phyloP scores from a whole-genome alignment of 1,284 basidiomycete genomes.

The Wallemia ichthyophaga region DNA sequence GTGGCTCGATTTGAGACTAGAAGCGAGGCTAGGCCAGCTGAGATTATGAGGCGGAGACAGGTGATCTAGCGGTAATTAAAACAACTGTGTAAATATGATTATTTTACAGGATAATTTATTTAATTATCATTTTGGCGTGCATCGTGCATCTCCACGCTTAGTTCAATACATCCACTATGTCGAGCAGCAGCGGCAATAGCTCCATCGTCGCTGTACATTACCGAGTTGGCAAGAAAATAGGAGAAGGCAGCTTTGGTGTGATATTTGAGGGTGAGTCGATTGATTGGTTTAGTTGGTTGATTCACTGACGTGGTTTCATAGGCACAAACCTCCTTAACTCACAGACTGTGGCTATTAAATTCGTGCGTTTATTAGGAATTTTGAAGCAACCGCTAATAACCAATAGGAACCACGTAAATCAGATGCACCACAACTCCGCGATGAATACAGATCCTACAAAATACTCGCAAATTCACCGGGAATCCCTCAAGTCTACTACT shows the following conservation, averaged over 20 bases:
- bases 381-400: background rate
- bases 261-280: constrained; percentile 55
- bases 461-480: constrained; percentile 77
- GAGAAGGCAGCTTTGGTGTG: constrained; percentile 67
- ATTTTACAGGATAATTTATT: background rate
- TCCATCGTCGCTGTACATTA: constrained; percentile 20
- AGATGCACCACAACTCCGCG: constrained; percentile 77
- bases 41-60: too few relatives aligned
- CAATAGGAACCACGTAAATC: constrained; percentile 71
- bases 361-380: constrained; percentile 28
- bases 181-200: background rate
- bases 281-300: too few relatives aligned
- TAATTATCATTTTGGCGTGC: background rate
- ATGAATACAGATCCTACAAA: constrained; percentile 91
- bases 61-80: too few relatives aligned
- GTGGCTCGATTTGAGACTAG: too few relatives aligned
- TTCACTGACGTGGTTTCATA: constrained; percentile 13
- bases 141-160: background rate
- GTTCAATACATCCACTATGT: background rate
- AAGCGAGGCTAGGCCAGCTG: too few relatives aligned
- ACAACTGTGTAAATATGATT: too few relatives aligned
- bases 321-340: constrained; percentile 83
- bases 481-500: constrained; percentile 88
- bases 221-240: constrained; percentile 30
- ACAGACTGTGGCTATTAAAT: constrained; percentile 91